Evolutionary conservation across 2,329 filamentous ascomycete species (phyloP).

Genomic region (Fusarium fujikuroi): DNA sequence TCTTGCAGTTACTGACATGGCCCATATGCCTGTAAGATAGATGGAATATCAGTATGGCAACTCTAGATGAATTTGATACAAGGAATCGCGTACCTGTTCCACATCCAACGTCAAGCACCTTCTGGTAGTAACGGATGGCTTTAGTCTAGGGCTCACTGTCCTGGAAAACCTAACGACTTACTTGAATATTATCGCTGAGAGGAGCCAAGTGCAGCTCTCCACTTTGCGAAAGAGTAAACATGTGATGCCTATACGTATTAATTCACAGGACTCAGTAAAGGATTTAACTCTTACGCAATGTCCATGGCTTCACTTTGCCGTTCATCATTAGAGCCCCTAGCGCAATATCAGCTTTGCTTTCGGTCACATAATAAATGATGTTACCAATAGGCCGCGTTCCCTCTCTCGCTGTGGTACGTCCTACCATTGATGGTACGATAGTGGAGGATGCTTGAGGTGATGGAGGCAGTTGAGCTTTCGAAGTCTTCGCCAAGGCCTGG

Average conservation of each 20-base stretch:
- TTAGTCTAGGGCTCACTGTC: not conserved
- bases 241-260: constrained; percentile 4
- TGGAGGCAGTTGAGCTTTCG: constrained; percentile 13
- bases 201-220: constrained; percentile 15
- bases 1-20: constrained; percentile 6
- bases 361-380: fast-evolving
- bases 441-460: constrained; percentile 20
- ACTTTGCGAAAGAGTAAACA: constrained; percentile 16
- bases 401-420: constrained; percentile 17
- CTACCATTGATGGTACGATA: constrained; percentile 20
- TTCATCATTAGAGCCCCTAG: constrained; percentile 20
- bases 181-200: not conserved
- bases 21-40: constrained; percentile 24
- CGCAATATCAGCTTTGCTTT: not conserved
- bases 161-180: fast-evolving
- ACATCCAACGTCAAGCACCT: constrained; percentile 18
- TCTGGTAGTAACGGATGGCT: not conserved
- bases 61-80: not conserved
- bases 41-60: not conserved
- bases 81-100: constrained; percentile 11
- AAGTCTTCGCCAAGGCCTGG: constrained; percentile 8
- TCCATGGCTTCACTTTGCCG: constrained; percentile 20
- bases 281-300: not conserved
- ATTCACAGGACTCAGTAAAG: not conserved
- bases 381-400: constrained; percentile 22